Evolutionary conservation across 495 filamentous ascomycete genomes (phyloP), one percentile per base, ranked within the genome.

Genomic region (Penicillium silybi): DNA sequence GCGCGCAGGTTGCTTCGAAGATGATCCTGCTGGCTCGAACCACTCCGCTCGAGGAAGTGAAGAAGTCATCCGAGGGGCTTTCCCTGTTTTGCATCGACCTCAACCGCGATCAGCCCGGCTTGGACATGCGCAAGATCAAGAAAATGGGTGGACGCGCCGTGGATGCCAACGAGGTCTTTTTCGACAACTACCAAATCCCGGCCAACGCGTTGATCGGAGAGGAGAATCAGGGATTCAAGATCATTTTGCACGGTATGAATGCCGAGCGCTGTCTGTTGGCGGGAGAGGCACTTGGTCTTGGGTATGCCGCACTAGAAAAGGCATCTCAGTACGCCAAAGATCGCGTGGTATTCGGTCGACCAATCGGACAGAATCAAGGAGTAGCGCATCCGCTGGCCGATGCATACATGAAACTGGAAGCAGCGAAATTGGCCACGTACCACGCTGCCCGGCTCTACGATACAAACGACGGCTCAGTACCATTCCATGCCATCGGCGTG

Each of bases 141-240:
- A 92, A 91, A 61, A 90, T 91, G 87, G 88, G 88, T 25, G 85
- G 85, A 3, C 73, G 85, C 10, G 86, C 86, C 0, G 78, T 91
- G n/a, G 86, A 89, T 63, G 88, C 87, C 4, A 91, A 91, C 61
- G 85, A 91, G 65, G 84, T 91, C 1, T 92, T 90, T 71, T 90
- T 91, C 64, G 86, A 90, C 58, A 79, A 83, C 50, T 92, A 88
- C 63, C 49, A 59, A 3, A 80, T 90, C 9, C 77, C 83, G 0
- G 75, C 68, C 2, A 74, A 84, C 45, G 69, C 80, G 0, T 68
- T 88, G 3, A 84, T 91, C 39, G 88, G 87, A 2, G 54, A 79
- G 19, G 87, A 90, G 59, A 82, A 80, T 38, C 72, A 87, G 48
- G 88, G 88, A 3, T 91, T 90, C 75, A 83, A 83, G 54, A 87